Evolutionary conservation across 768 basidiomycete species (phyloP).

Genomic region (Russula virescens): DNA sequence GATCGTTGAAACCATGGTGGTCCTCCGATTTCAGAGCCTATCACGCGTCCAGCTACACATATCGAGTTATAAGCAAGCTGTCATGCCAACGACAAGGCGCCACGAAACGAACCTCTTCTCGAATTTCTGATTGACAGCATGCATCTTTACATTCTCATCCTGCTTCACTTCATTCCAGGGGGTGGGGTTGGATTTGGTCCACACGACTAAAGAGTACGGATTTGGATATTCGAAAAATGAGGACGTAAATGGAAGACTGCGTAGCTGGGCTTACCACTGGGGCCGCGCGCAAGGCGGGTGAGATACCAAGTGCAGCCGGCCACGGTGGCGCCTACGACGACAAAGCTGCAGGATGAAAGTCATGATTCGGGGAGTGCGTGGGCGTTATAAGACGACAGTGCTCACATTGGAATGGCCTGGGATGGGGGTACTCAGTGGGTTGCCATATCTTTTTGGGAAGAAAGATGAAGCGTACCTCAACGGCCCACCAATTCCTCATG

Average conservation of each 20-base stretch:
- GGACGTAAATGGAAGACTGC: neutral
- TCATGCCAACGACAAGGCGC: constrained; percentile 7
- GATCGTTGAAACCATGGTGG: neutral
- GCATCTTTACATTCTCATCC: constrained; percentile 67
- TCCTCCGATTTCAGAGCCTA: constrained; percentile 44
- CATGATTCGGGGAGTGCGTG: neutral
- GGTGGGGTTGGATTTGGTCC: constrained; percentile 69
- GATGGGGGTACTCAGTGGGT: neutral
- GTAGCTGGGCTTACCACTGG: constrained; percentile 31
- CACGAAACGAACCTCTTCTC: constrained; percentile 49
- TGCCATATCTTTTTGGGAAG: neutral
- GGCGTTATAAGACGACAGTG: neutral
- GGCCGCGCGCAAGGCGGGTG: constrained; percentile 39
- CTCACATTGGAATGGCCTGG: constrained; percentile 26
- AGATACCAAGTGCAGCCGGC: constrained; percentile 42
- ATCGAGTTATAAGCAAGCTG: constrained; percentile 2
- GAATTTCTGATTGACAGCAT: constrained; percentile 67
- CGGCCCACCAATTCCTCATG: constrained; percentile 24
- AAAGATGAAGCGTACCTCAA: constrained; percentile 20
- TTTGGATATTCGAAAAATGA: constrained; percentile 15
- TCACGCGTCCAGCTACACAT: constrained; percentile 64
- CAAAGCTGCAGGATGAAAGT: constrained; percentile 33
- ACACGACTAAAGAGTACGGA: constrained; percentile 38
- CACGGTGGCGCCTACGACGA: constrained; percentile 43
- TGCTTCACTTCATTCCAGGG: constrained; percentile 84